Conservation (phyloP, 441 rosid species). For the Bruguiera hainesii region DNA sequence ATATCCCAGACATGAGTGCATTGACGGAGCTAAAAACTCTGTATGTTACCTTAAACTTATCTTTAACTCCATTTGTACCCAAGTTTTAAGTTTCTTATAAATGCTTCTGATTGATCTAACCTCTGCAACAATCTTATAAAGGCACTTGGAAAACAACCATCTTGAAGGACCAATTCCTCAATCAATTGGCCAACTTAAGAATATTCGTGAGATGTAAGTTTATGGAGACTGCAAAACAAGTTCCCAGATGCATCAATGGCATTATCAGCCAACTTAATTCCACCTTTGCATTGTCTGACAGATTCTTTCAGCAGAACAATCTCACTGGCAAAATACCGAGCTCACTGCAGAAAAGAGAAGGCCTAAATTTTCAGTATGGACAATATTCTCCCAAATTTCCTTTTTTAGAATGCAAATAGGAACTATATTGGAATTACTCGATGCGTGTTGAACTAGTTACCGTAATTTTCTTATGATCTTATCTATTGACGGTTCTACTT, state of each 20-base stretch:
- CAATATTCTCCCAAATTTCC: not conserved
- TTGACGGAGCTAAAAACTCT: constrained; percentile 49
- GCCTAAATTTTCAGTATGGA: not conserved
- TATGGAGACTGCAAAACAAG: not conserved
- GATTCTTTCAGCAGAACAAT: not conserved
- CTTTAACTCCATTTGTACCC: not conserved
- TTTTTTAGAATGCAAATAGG: not conserved
- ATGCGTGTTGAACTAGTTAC: not conserved
- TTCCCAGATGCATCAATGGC: not conserved
- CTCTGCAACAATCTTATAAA: not conserved
- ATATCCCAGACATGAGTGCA: constrained; percentile 58
- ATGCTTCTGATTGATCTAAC: not conserved
- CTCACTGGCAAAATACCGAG: not conserved
- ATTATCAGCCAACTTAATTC: not conserved
- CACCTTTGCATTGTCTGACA: not conserved
- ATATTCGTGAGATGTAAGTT: not conserved
- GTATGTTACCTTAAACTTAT: constrained; percentile 37
- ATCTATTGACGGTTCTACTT: not conserved
- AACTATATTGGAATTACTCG: not conserved
- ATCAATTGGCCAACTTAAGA: not conserved
- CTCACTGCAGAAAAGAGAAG: not conserved
- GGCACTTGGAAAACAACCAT: not conserved
- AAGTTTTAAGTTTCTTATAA: not conserved
- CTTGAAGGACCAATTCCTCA: constrained; percentile 2
- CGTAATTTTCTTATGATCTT: not conserved